A percentile compares a stretch with the other conserved stretches of the same genome.
phyloP scores from a whole-genome alignment of 805 yeast genomes.

The Metschnikowia picachoensis region DNA sequence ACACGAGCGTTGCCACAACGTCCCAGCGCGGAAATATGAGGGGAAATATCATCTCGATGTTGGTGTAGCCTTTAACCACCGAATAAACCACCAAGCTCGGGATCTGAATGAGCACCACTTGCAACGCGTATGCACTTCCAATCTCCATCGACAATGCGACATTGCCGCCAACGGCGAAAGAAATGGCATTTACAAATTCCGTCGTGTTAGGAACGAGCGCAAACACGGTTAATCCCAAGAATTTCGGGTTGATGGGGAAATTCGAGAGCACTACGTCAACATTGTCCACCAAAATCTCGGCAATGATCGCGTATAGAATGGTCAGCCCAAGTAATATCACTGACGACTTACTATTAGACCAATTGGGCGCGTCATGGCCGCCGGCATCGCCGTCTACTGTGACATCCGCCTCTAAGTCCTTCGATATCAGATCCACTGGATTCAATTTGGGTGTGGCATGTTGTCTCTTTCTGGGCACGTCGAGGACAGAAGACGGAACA shows the following conservation, averaged over 20 bases:
- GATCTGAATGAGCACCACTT: constrained; percentile 89
- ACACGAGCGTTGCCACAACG: constrained; percentile 74
- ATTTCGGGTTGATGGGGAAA: constrained; percentile 84
- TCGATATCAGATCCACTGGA: not conserved
- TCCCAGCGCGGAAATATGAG: constrained; percentile 96
- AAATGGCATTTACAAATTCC: constrained; percentile 93
- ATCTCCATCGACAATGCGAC: constrained; percentile 97
- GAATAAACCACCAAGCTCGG: constrained; percentile 86
- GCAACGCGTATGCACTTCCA: constrained; percentile 95
- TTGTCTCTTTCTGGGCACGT: constrained; percentile 3
- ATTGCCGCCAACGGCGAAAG: constrained; percentile 93
- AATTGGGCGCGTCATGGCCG: constrained; percentile 95
- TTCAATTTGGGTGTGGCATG: constrained; percentile 4
- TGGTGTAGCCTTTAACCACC: constrained; percentile 40
- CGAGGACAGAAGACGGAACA: not conserved
- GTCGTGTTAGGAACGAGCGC: constrained; percentile 97
- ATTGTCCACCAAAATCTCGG: constrained; percentile 88
- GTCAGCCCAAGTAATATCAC: constrained; percentile 82
- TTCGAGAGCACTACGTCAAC: constrained; percentile 80
- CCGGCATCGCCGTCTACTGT: constrained; percentile 27
- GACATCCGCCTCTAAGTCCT: constrained; percentile 4
- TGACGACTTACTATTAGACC: constrained; percentile 85
- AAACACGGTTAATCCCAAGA: constrained; percentile 89
- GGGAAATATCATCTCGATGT: constrained; percentile 57
- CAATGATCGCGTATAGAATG: constrained; percentile 82